Evolutionary conservation across 2,329 filamentous ascomycete species (phyloP).

Genomic region (Colletotrichum lindemuthianum): DNA sequence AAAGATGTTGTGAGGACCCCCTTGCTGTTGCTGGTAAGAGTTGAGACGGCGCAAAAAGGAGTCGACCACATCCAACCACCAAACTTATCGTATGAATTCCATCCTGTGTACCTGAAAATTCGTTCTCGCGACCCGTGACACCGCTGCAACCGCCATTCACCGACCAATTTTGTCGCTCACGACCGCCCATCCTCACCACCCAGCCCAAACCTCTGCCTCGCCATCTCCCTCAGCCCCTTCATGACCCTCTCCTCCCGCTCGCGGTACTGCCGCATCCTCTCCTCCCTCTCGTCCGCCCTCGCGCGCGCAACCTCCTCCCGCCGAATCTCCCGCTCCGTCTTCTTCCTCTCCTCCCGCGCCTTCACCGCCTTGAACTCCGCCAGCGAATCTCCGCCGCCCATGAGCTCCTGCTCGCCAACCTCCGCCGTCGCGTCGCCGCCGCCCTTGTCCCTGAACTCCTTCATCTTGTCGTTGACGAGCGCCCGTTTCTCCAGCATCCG

Average conservation of each 20-base stretch:
- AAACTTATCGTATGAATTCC: no score
- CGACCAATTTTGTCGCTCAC: no score
- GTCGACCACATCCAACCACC: no score
- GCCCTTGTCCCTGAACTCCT: conserved; percentile 72
- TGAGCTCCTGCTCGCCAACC: conserved; percentile 77
- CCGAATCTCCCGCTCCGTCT: conserved; percentile 84
- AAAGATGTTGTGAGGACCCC: no score
- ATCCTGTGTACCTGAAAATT: no score
- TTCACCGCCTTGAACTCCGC: conserved; percentile 76
- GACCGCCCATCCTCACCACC: not conserved
- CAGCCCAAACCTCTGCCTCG: conserved; percentile 80
- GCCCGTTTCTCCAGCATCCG: conserved; percentile 86
- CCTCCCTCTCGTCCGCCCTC: conserved; percentile 81
- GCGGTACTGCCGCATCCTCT: conserved; percentile 74
- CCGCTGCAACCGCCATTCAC: no score
- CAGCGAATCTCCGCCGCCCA: conserved; percentile 76
- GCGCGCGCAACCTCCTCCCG: conserved; percentile 84
- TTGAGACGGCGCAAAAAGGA: no score
- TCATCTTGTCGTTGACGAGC: conserved; percentile 77
- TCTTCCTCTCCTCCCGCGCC: conserved; percentile 74
- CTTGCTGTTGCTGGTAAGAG: no score
- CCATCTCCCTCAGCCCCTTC: conserved; percentile 81
- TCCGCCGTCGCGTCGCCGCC: conserved; percentile 50
- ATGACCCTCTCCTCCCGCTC: conserved; percentile 87
- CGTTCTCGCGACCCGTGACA: no score